These are phyloP conservation scores for Funneliformis caledonium DNA, from an alignment of 371 early-diverging fungal genomes.

Conservation along the genomic window DNA sequence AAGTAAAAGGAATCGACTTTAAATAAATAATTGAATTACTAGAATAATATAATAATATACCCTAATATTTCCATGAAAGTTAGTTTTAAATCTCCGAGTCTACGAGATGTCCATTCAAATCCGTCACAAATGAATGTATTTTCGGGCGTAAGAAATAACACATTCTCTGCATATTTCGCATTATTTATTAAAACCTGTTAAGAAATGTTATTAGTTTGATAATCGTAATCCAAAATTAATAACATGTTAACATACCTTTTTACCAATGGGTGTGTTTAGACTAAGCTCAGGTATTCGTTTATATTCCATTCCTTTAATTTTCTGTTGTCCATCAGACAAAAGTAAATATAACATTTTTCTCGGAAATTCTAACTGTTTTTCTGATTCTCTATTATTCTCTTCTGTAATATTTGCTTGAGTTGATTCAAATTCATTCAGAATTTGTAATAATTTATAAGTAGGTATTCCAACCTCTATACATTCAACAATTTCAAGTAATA, in stretches of 20 bases:
- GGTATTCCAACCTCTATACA: slow-evolving; percentile 8
- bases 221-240: not conserved
- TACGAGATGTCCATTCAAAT: not conserved
- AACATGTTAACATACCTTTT: not conserved
- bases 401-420: not conserved
- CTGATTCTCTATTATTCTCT: not conserved
- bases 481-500: slow-evolving; percentile 21
- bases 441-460: not conserved
- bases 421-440: not conserved
- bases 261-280: slow-evolving; percentile 3
- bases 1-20: no score
- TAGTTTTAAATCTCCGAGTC: not conserved
- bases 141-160: not conserved
- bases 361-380: not conserved
- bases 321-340: not conserved
- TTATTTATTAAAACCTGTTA: not conserved
- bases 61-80: not conserved
- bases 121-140: not conserved
- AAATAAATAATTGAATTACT: not conserved
- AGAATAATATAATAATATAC: not conserved
- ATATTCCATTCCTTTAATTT: slow-evolving; percentile 13
- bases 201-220: not conserved
- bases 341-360: not conserved
- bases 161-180: not conserved
- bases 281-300: not conserved